Conservation (phyloP, 2,329 filamentous ascomycete species). For the Fusarium solani-melongenae region DNA sequence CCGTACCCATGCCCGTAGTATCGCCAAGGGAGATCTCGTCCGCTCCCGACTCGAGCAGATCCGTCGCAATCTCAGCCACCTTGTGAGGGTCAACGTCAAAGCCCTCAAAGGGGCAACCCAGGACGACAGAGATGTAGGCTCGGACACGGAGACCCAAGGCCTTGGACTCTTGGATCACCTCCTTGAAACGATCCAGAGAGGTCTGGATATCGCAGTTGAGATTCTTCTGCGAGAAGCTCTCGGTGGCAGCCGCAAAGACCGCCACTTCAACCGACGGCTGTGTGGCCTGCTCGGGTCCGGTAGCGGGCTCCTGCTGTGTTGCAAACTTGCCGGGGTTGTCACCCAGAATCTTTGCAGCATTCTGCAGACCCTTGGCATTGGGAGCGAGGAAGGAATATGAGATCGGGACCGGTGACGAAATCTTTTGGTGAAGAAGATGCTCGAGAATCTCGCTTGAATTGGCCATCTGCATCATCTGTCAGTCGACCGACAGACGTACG, state of each 20-base stretch:
- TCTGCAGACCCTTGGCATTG: constrained; percentile 77
- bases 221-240: constrained; percentile 83
- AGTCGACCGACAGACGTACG: constrained; percentile 1
- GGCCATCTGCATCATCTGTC: constrained; percentile 70
- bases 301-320: constrained; percentile 60
- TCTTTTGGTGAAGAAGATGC: constrained; percentile 70
- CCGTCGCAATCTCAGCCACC: constrained; percentile 74
- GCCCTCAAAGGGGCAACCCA: constrained; percentile 83
- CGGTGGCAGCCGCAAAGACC: constrained; percentile 85
- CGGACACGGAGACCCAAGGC: constrained; percentile 74
- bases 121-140: constrained; percentile 83
- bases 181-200: constrained; percentile 75
- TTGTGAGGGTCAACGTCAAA: constrained; percentile 71
- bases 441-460: constrained; percentile 80
- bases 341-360: constrained; percentile 66
- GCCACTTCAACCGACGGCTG: constrained; percentile 74
- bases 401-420: constrained; percentile 65
- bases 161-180: constrained; percentile 77
- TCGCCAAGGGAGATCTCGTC: constrained; percentile 92
- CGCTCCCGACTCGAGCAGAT: constrained; percentile 84
- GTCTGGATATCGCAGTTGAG: constrained; percentile 83
- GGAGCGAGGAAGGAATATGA: constrained; percentile 86
- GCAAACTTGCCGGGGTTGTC: constrained; percentile 61
- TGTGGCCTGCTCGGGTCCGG: constrained; percentile 50
- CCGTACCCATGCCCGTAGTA: constrained; percentile 90